These are phyloP conservation scores for Dactylellina drechsleri DNA, from an alignment of 2,329 filamentous ascomycete species.

Conservation along the genomic window DNA sequence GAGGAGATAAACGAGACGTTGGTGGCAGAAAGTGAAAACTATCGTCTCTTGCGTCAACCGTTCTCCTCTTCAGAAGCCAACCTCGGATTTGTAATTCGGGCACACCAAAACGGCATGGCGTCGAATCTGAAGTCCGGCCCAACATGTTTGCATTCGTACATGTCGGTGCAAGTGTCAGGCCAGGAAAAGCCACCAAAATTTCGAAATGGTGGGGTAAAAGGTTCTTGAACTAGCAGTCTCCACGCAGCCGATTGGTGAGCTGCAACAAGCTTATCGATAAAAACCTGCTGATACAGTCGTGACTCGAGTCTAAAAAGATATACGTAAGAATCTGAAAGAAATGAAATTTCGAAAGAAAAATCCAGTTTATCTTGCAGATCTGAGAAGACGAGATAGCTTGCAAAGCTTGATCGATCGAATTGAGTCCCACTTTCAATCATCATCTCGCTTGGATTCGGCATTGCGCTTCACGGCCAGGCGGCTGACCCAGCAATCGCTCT, in stretches of 20 bases:
- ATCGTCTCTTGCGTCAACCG: no score
- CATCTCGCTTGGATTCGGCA: conserved; percentile 52
- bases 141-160: background rate
- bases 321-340: background rate
- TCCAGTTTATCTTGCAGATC: background rate
- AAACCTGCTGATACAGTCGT: background rate
- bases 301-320: background rate
- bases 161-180: conserved; percentile 36
- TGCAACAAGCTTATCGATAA: conserved; percentile 51
- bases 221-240: conserved; percentile 7
- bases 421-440: conserved; percentile 1
- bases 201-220: conserved; percentile 29
- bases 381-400: background rate
- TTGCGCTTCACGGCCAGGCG: conserved; percentile 22
- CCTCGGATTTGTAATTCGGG: conserved; percentile 27
- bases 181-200: conserved; percentile 24
- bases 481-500: conserved; percentile 1
- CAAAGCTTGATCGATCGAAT: conserved; percentile 2
- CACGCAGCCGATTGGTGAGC: conserved; percentile 43
- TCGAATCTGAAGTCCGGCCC: conserved; percentile 13
- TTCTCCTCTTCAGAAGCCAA: background rate
- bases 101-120: conserved; percentile 18
- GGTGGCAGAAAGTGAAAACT: background rate
- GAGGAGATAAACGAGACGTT: conserved; percentile 31
- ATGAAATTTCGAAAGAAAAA: conserved; percentile 5